Conservation (phyloP, 2,329 filamentous ascomycete species). For the Monosporascus sp. region DNA sequence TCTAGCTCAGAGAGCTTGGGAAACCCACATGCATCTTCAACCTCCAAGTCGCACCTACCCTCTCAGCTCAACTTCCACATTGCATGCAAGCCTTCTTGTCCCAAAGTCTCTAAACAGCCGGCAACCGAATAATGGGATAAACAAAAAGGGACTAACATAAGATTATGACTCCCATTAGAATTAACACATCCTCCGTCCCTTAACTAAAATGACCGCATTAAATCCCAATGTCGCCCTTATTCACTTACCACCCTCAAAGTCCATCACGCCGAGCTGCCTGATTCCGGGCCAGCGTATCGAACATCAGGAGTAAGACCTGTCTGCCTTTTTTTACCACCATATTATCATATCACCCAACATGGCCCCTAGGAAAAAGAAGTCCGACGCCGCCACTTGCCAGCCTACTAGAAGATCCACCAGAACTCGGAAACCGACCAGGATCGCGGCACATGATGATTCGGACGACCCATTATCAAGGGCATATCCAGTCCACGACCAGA, state of each 20-base stretch:
- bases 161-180: background rate
- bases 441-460: background rate
- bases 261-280: background rate
- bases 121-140: background rate
- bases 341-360: constrained; percentile 6
- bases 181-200: background rate
- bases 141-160: background rate
- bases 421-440: background rate
- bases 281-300: background rate
- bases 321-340: constrained; percentile 1
- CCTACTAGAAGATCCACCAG: constrained; percentile 8
- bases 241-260: background rate
- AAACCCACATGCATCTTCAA: background rate
- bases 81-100: background rate
- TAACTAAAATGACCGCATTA: background rate
- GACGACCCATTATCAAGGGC: background rate
- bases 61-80: background rate
- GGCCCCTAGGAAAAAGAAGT: constrained; percentile 9
- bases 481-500: constrained; percentile 2
- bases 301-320: background rate
- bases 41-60: background rate
- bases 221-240: background rate
- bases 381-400: background rate
- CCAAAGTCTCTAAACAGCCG: background rate
- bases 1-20: background rate